Evolutionary conservation across 345 rosid species (phyloP).

Genomic region (Anastatica hierochuntica): DNA sequence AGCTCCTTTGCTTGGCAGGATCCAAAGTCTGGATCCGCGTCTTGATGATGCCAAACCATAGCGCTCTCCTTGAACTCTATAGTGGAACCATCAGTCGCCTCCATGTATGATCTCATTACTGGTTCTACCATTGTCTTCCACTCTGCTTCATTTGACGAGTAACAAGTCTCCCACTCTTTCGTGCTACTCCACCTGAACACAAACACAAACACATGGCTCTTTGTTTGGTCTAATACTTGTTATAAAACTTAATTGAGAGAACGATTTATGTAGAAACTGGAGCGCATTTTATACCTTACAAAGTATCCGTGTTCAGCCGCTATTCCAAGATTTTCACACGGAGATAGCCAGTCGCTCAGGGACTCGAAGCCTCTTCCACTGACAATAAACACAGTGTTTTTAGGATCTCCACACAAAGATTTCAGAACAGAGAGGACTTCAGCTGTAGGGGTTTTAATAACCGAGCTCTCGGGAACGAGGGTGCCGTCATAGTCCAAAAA

Average conservation of each 20-base stretch:
- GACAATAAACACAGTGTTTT: constrained; percentile 60
- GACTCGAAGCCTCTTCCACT: constrained; percentile 64
- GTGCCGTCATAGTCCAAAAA: constrained; percentile 79
- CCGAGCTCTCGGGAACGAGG: constrained; percentile 50
- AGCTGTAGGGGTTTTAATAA: constrained; percentile 46
- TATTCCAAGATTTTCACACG: constrained; percentile 64
- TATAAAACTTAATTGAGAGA: background rate
- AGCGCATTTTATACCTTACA: constrained; percentile 37
- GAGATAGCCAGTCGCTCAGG: constrained; percentile 54
- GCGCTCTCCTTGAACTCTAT: constrained; percentile 79
- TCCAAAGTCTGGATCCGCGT: constrained; percentile 91
- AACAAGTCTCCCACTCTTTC: constrained; percentile 54
- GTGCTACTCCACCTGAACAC: constrained; percentile 48
- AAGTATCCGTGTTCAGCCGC: constrained; percentile 87
- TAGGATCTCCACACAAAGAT: constrained; percentile 51
- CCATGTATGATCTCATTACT: constrained; percentile 67
- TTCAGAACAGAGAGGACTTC: constrained; percentile 48
- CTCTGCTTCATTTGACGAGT: constrained; percentile 51
- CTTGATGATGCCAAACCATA: constrained; percentile 90
- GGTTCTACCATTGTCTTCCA: constrained; percentile 78
- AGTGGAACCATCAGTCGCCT: constrained; percentile 79
- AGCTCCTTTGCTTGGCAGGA: constrained; percentile 88
- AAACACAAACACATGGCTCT: background rate
- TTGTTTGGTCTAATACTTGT: background rate
- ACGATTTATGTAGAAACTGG: background rate